Percentiles rank a stretch among this genome's conserved stretches.
These are phyloP conservation scores for Fusarium anthophilum DNA, from an alignment of 2,329 filamentous ascomycete genomes.

Conservation along the genomic window DNA sequence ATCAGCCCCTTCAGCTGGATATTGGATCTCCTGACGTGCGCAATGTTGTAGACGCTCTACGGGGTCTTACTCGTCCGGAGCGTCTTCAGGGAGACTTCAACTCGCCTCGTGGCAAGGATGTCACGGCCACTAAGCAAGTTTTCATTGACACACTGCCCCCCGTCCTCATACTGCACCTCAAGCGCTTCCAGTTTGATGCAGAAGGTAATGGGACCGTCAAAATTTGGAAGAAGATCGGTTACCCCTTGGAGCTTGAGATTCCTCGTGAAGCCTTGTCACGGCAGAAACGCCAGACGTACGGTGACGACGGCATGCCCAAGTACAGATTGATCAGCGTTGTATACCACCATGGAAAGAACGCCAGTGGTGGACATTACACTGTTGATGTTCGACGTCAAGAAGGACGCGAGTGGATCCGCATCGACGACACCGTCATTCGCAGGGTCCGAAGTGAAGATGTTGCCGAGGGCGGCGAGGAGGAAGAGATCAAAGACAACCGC, in stretches of 20 bases:
- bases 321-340: slow-evolving; percentile 91
- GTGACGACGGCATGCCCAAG: slow-evolving; percentile 76
- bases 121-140: slow-evolving; percentile 88
- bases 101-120: slow-evolving; percentile 78
- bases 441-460: slow-evolving; percentile 89
- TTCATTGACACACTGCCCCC: slow-evolving; percentile 92
- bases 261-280: slow-evolving; percentile 88
- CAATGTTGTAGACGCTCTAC: slow-evolving; percentile 92
- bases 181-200: slow-evolving; percentile 96
- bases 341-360: slow-evolving; percentile 97
- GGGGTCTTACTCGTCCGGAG: slow-evolving; percentile 83
- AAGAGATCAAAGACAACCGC: slow-evolving; percentile 69
- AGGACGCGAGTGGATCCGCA: slow-evolving; percentile 92
- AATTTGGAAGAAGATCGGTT: slow-evolving; percentile 98
- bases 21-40: slow-evolving; percentile 88
- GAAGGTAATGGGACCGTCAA: slow-evolving; percentile 85
- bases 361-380: slow-evolving; percentile 95
- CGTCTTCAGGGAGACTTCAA: slow-evolving; percentile 86
- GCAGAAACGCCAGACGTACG: slow-evolving; percentile 71
- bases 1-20: slow-evolving; percentile 93
- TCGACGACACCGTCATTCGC: slow-evolving; percentile 92
- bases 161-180: slow-evolving; percentile 92
- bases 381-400: slow-evolving; percentile 97
- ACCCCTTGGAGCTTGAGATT: slow-evolving; percentile 93
- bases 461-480: slow-evolving; percentile 83